Percentiles rank a stretch among this genome's conserved stretches.
Evolutionary conservation across 208 protist species (phyloP).

Genomic region (Leishmania arabica): DNA sequence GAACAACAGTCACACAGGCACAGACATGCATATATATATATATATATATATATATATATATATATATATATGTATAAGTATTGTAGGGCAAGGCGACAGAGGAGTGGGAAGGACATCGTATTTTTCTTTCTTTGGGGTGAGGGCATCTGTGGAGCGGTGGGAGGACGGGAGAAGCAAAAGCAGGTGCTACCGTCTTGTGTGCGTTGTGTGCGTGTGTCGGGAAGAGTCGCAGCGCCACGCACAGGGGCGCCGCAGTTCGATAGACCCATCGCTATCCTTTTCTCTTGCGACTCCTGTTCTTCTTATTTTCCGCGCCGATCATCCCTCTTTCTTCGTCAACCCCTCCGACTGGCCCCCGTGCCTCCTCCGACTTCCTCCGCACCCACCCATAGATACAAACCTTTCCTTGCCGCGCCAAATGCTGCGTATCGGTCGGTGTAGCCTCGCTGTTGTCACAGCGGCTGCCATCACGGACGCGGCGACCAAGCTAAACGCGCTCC

Average conservation of each 20-base stretch:
- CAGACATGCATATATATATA: background rate
- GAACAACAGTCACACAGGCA: background rate
- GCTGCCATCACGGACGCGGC: conserved; percentile 33
- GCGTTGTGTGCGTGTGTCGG: background rate
- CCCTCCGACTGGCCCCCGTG: no score
- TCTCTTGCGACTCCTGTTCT: background rate
- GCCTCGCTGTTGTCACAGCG: conserved; percentile 24
- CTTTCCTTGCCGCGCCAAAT: conserved; percentile 1
- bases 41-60: background rate
- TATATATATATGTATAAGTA: background rate
- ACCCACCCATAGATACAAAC: background rate
- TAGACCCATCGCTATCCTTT: background rate
- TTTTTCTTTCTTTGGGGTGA: background rate
- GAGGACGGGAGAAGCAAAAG: background rate
- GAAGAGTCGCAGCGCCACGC: background rate
- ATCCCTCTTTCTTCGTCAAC: background rate
- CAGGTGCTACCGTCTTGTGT: background rate
- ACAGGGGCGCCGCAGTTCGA: background rate
- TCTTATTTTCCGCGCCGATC: no score
- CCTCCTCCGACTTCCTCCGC: background rate
- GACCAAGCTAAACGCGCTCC: conserved; percentile 53
- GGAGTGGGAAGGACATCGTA: background rate
- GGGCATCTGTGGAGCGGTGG: no score
- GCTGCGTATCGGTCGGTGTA: conserved; percentile 17
- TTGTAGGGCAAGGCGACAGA: background rate